These are phyloP conservation scores for Beauveria rudraprayagi DNA, from an alignment of 2,329 filamentous ascomycete species.

Conservation along the genomic window DNA sequence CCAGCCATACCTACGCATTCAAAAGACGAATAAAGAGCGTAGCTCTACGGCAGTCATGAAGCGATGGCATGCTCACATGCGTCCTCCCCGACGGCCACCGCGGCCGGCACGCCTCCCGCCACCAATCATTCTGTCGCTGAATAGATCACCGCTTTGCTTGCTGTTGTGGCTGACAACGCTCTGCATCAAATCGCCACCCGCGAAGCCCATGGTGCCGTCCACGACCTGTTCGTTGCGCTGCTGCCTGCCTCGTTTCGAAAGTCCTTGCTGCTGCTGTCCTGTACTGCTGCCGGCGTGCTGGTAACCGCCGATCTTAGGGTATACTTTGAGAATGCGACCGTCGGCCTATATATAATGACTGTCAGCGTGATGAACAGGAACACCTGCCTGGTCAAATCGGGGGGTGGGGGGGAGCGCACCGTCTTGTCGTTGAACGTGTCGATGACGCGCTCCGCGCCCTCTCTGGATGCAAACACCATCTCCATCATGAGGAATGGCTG, in stretches of 20 bases:
- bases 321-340: conserved; percentile 65
- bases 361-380: not conserved
- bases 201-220: conserved; percentile 47
- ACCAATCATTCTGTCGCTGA: conserved; percentile 41
- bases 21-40: not conserved
- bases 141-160: conserved; percentile 25
- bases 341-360: conserved; percentile 48
- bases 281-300: conserved; percentile 14
- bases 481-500: conserved; percentile 69
- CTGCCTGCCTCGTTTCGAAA: conserved; percentile 17
- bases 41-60: not conserved
- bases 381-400: not conserved
- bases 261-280: conserved; percentile 18
- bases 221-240: conserved; percentile 32
- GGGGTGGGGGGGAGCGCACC: conserved; percentile 34
- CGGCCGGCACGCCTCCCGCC: conserved; percentile 14
- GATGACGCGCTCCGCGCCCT: conserved; percentile 67
- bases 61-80: not conserved
- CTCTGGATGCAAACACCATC: conserved; percentile 63
- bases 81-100: conserved; percentile 12
- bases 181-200: conserved; percentile 36
- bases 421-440: conserved; percentile 71
- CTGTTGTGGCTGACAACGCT: conserved; percentile 20
- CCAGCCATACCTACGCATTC: not conserved
- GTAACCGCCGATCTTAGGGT: conserved; percentile 50